A percentile compares a stretch with the other conserved stretches of the same genome.
Conservation (phyloP, 2,329 filamentous ascomycete species). For the Sporothrix variecibatus region DNA sequence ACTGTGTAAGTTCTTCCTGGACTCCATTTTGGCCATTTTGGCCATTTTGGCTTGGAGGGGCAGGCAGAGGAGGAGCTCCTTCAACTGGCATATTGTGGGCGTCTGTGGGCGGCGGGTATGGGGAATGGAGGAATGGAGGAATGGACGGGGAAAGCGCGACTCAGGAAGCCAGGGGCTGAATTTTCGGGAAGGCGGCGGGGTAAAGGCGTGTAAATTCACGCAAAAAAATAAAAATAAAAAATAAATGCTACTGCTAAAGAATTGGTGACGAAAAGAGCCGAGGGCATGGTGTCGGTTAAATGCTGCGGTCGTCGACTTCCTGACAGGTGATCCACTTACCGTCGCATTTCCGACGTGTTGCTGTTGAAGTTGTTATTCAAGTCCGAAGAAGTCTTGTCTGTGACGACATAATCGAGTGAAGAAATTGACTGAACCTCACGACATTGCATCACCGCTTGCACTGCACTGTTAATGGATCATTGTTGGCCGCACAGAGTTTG, state of each 20-base stretch:
- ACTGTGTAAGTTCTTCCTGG: background rate
- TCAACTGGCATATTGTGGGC: background rate
- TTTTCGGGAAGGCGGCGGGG: background rate
- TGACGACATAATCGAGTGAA: background rate
- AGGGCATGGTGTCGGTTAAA: slow-evolving; percentile 17
- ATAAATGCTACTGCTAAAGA: background rate
- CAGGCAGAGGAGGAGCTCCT: background rate
- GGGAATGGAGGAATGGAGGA: background rate
- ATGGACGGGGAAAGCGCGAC: background rate
- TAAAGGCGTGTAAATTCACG: slow-evolving; percentile 2
- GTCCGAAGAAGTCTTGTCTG: background rate
- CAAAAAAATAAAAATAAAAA: background rate
- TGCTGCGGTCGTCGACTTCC: background rate
- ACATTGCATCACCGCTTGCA: background rate
- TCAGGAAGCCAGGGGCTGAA: background rate
- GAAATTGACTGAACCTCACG: background rate
- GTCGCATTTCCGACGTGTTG: background rate
- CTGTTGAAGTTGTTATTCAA: background rate
- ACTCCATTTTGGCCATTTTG: background rate
- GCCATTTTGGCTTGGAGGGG: background rate
- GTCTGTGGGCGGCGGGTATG: background rate
- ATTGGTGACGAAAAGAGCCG: slow-evolving; percentile 3
- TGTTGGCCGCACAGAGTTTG: background rate
- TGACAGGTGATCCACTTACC: slow-evolving; percentile 12
- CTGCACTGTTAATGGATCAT: too few relatives aligned